Evolutionary conservation across 306 rosid species (phyloP).

Genomic region (Prunus armeniaca): DNA sequence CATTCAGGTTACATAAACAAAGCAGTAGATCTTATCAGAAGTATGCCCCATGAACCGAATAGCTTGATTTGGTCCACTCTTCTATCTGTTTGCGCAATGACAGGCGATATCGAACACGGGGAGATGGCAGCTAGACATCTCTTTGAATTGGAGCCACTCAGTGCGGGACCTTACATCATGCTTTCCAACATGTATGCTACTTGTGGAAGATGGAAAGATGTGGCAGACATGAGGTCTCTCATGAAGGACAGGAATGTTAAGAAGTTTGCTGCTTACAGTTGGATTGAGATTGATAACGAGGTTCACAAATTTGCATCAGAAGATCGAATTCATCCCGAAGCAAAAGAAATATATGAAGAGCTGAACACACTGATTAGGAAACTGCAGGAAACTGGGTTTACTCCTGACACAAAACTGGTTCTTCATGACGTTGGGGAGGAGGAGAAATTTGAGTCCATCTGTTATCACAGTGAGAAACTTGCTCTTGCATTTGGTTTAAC

Average conservation of each 20-base stretch:
- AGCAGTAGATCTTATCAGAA: slow-evolving; percentile 27
- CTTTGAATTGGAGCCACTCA: slow-evolving; percentile 27
- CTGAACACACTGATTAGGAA: slow-evolving; percentile 18
- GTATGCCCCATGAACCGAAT: slow-evolving; percentile 34
- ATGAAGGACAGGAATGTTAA: slow-evolving; percentile 30
- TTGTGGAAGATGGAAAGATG: slow-evolving; percentile 31
- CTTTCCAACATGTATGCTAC: slow-evolving; percentile 39
- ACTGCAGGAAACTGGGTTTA: slow-evolving; percentile 22
- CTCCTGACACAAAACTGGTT: slow-evolving; percentile 26
- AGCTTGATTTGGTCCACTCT: slow-evolving; percentile 31
- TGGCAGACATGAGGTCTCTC: slow-evolving; percentile 24
- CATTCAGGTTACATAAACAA: slow-evolving; percentile 19
- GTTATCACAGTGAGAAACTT: slow-evolving; percentile 52
- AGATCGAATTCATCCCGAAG: slow-evolving; percentile 26
- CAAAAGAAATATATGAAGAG: slow-evolving; percentile 22
- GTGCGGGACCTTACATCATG: slow-evolving; percentile 33
- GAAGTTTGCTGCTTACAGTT: slow-evolving; percentile 37
- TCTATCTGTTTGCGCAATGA: slow-evolving; percentile 24
- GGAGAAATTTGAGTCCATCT: slow-evolving; percentile 31
- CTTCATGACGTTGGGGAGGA: slow-evolving; percentile 33
- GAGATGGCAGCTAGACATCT: slow-evolving; percentile 28
- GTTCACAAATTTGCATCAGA: slow-evolving; percentile 27
- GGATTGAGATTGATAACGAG: slow-evolving; percentile 33
- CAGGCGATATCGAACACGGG: slow-evolving; percentile 18
- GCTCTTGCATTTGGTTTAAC: slow-evolving; percentile 44